Conservation (phyloP, 139 green algal species). For the Volvox reticuliferus region DNA sequence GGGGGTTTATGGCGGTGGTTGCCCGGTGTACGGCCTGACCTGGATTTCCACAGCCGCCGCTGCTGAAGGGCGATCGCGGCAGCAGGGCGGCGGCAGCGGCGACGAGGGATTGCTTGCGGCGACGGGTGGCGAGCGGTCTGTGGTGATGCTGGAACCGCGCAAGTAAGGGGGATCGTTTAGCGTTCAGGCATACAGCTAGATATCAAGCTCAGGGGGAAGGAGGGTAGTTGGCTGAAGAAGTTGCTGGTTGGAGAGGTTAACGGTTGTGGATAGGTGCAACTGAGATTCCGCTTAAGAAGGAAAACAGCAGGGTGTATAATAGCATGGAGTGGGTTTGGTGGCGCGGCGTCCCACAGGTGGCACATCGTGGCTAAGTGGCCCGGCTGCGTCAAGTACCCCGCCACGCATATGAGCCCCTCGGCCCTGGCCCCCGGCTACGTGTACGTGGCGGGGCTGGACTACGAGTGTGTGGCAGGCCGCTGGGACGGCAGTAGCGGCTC, state of each 20-base stretch:
- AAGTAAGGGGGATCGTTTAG: slow-evolving; percentile 30
- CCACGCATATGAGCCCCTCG: slow-evolving; percentile 46
- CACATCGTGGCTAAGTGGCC: slow-evolving; percentile 49
- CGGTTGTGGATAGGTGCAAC: no score
- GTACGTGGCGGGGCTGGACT: slow-evolving; percentile 53
- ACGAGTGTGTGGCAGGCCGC: slow-evolving; percentile 49
- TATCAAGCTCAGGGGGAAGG: no score
- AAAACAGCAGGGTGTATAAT: no score
- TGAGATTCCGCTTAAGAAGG: no score
- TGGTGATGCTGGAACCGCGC: slow-evolving; percentile 51
- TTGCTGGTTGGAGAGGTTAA: no score
- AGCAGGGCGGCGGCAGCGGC: not conserved
- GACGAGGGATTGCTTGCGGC: slow-evolving; percentile 43
- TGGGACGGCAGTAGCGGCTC: slow-evolving; percentile 50
- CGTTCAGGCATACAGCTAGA: no score
- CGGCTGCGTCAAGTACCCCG: slow-evolving; percentile 42
- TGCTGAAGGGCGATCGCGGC: not conserved
- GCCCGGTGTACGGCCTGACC: slow-evolving; percentile 37
- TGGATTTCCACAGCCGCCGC: slow-evolving; percentile 30
- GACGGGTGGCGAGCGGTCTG: slow-evolving; percentile 43
- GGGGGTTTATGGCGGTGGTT: not conserved
- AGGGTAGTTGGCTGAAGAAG: no score
- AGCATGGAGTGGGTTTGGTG: not conserved
- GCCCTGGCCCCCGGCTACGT: slow-evolving; percentile 27
- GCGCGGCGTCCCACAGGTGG: slow-evolving; percentile 19